A percentile compares a stretch with the other conserved stretches of the same genome.
Evolutionary conservation across 2,329 filamentous ascomycete genomes (phyloP).

Genomic region (Colletotrichum zoysiae): DNA sequence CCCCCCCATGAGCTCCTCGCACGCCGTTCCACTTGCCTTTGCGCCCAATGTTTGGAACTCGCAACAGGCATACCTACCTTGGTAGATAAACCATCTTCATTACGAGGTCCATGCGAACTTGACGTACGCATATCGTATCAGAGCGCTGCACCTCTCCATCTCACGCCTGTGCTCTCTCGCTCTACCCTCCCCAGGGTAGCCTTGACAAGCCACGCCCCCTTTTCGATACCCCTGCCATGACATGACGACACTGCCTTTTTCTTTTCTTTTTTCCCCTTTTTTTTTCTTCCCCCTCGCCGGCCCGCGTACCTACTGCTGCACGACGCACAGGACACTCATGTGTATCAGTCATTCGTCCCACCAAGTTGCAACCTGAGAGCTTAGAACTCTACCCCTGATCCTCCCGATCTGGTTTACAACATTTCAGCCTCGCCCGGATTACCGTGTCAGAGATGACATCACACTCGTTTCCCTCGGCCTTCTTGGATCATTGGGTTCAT

Average conservation of each 20-base stretch:
- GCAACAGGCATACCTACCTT: slow-evolving; percentile 8
- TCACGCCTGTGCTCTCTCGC: not conserved
- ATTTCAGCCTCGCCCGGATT: slow-evolving; percentile 3
- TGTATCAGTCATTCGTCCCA: slow-evolving; percentile 24
- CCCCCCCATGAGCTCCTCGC: slow-evolving; percentile 1
- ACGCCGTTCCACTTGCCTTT: slow-evolving; percentile 10
- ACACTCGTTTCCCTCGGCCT: slow-evolving; percentile 52
- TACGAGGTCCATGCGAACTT: slow-evolving; percentile 33
- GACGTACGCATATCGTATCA: slow-evolving; percentile 23
- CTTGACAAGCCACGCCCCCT: slow-evolving; percentile 17
- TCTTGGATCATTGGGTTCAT: slow-evolving; percentile 53
- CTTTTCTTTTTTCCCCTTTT: no score
- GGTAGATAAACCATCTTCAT: slow-evolving; percentile 28
- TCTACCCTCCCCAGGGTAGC: not conserved
- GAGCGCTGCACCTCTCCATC: slow-evolving; percentile 7
- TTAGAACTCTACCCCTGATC: slow-evolving; percentile 25
- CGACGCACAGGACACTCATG: not conserved
- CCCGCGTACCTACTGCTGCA: not conserved
- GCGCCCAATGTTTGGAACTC: slow-evolving; percentile 24
- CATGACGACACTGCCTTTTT: slow-evolving; percentile 33
- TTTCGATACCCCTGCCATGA: not conserved
- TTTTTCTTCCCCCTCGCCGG: not conserved
- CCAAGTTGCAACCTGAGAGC: slow-evolving; percentile 13
- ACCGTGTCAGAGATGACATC: slow-evolving; percentile 36
- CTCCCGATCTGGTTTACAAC: slow-evolving; percentile 16